phyloP scores from a whole-genome alignment of 257 asterid species.

The Solanum clarkiae region DNA sequence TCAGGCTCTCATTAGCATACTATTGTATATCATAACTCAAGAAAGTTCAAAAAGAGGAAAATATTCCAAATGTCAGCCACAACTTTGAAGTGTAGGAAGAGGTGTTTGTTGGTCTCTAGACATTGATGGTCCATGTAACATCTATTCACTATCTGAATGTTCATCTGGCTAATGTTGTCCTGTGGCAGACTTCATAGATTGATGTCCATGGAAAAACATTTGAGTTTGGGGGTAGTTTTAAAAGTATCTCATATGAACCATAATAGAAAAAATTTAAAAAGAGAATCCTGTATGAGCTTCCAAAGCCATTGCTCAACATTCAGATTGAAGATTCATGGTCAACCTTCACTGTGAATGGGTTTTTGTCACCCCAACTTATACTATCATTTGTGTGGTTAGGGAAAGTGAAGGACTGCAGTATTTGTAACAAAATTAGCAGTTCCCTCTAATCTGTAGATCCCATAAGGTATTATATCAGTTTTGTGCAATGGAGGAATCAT shows the following conservation, averaged over 20 bases:
- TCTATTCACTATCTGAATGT: not conserved
- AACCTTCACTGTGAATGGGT: too few species aligned
- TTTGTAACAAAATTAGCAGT: too few species aligned
- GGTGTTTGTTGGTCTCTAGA: not conserved
- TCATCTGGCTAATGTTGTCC: not conserved
- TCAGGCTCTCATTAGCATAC: not conserved
- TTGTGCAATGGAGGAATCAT: not conserved
- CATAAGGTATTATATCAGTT: not conserved
- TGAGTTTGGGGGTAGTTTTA: not conserved
- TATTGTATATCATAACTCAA: not conserved
- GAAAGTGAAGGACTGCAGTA: too few species aligned
- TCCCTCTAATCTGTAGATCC: too few species aligned
- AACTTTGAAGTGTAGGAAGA: not conserved
- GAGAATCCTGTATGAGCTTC: too few species aligned
- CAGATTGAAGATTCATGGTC: too few species aligned
- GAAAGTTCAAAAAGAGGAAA: not conserved
- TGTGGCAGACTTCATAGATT: not conserved
- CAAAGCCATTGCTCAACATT: too few species aligned
- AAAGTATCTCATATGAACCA: not conserved
- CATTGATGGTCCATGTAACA: not conserved
- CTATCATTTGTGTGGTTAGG: too few species aligned
- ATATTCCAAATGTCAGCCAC: not conserved
- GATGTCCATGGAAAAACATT: not conserved
- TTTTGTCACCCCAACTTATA: too few species aligned
- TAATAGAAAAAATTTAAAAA: too few species aligned